These are phyloP conservation scores for Xanthoconium separans DNA, from an alignment of 1,284 basidiomycete genomes.

Conservation along the genomic window DNA sequence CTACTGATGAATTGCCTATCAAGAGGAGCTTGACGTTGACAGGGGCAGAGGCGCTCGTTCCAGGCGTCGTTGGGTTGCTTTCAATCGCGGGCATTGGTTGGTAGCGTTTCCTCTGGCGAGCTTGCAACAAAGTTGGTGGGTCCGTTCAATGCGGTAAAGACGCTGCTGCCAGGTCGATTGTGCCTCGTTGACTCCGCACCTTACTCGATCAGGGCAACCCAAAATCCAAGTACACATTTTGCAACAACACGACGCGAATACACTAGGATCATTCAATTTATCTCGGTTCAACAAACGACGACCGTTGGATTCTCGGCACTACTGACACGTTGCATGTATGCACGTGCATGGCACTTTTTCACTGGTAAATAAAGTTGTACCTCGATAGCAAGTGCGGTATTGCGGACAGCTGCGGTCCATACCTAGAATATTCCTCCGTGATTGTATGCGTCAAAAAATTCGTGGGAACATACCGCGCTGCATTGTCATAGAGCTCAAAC, in stretches of 20 bases:
- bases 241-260: constrained; percentile 9
- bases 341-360: neutral
- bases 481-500: constrained; percentile 97
- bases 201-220: constrained; percentile 20
- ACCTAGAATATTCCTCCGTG: constrained; percentile 12
- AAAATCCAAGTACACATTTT: too few relatives aligned
- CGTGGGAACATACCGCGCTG: constrained; percentile 61
- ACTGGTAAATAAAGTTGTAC: constrained; percentile 77
- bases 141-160: neutral
- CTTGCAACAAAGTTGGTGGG: too few relatives aligned
- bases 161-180: neutral
- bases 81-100: constrained; percentile 21
- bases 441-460: neutral
- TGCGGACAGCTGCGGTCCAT: constrained; percentile 84
- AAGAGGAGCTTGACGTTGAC: constrained; percentile 63
- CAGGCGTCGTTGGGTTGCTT: constrained; percentile 12
- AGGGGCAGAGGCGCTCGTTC: constrained; percentile 11
- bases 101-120: neutral
- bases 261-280: constrained; percentile 3
- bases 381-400: constrained; percentile 92
- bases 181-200: constrained; percentile 24
- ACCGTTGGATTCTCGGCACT: neutral
- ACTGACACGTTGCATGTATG: neutral
- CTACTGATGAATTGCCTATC: constrained; percentile 90
- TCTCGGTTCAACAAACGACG: neutral